Evolutionary conservation across 495 filamentous ascomycete species (phyloP), one percentile per base, ranked within the genome.

Genomic region (Aspergillus sclerotioniger): DNA sequence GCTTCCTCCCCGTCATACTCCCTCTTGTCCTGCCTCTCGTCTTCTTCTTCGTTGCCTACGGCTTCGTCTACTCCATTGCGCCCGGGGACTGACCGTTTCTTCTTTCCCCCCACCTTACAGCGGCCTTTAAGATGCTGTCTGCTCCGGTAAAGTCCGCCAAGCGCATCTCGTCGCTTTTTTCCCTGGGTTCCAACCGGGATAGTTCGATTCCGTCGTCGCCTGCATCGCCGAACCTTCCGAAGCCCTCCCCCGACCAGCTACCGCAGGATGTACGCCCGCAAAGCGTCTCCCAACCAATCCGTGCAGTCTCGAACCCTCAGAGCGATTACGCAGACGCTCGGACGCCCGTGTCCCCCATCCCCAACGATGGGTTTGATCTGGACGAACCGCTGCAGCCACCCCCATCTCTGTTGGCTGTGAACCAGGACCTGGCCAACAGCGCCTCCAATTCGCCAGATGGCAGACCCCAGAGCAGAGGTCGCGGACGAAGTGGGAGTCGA

Each of bases 81-180:
- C 46, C 48, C 20, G 46, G 51, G 43, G 49, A 51, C 54, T 57
- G 25, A 47, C 46, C 33, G 20, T 53, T 44, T 51, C 54, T 59
- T 49, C 37, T 51, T 17, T 62, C 25, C 46, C 19, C 33, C 53
- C 51, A 17, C 32, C 29, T 33, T 29, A 19, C 57, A 62, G 58
- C 58, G 56, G 41, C 52, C 45, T 41, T 32, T 44, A 74, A 59
- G 53, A 79, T 79, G 75, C 66, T 78, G 64, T 78, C 75, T 28
- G 76, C 73, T 72, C 76, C 75, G 50, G 73, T 74, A 59, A 80
- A 77, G 62, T 75, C 76, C 61, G 75, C 76, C 58, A 76, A 77
- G 70, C 76, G 76, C 59, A 78, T 80, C 51, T 78, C 76, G 10
- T 80, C 76, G 39, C 71, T 80, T 31, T 77, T 80, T 54, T 76